phyloP scores from a whole-genome alignment of 1,139 yeast species.

The Torulaspora pretoriensis region DNA sequence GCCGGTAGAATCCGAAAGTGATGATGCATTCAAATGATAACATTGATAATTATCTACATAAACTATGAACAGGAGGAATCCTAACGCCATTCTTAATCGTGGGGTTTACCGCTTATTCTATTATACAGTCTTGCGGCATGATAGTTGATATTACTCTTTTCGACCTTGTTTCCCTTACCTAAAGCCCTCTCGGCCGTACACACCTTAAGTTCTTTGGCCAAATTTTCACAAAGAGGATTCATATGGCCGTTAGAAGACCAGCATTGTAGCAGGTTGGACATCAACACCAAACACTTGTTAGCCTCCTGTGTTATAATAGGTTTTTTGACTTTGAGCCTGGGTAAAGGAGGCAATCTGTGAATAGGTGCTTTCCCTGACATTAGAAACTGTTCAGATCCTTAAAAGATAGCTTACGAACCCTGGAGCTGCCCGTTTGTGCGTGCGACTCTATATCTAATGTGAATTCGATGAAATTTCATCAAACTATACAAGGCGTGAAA shows the following conservation, averaged over 20 bases:
- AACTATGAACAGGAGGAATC: conserved; percentile 11
- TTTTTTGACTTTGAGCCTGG: conserved; percentile 67
- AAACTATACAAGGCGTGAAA: not conserved
- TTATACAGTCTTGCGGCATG: conserved; percentile 81
- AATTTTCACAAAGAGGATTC: conserved; percentile 54
- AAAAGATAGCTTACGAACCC: not conserved
- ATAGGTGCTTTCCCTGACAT: conserved; percentile 34
- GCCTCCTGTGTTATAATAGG: conserved; percentile 54
- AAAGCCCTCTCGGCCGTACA: conserved; percentile 39
- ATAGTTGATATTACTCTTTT: conserved; percentile 53
- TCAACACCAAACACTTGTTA: conserved; percentile 70
- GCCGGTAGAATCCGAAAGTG: conserved; percentile 31
- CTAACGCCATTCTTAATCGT: conserved; percentile 40
- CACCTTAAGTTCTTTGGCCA: conserved; percentile 54
- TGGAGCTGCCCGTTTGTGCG: not conserved
- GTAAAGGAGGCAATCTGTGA: conserved; percentile 63
- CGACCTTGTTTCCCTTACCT: conserved; percentile 28
- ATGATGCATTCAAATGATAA: conserved; percentile 2
- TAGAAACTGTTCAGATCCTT: not conserved
- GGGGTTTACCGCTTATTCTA: conserved; percentile 69
- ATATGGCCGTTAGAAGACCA: conserved; percentile 97
- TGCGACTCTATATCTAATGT: not conserved
- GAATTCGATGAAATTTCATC: conserved; percentile 3
- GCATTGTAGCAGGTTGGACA: conserved; percentile 84
- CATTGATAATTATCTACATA: conserved; percentile 1